phyloP scores from a whole-genome alignment of 805 yeast genomes.

The Candida mattraensis region DNA sequence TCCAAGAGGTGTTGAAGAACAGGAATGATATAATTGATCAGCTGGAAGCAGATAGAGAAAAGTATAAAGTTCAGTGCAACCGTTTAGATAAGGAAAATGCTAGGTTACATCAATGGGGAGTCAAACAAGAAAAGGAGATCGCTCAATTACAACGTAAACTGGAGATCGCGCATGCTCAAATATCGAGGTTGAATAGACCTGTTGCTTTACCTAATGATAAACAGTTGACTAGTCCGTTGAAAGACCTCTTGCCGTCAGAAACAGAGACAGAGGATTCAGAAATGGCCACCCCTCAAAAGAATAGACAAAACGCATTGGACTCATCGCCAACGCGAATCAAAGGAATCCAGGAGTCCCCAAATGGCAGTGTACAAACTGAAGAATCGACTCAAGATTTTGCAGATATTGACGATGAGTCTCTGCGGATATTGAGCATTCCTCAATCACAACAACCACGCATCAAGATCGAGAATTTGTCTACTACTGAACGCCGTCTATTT shows the following conservation, averaged over 20 bases:
- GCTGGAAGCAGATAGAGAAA: too few species aligned
- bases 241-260: conserved; percentile 2
- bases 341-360: not conserved
- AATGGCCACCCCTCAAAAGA: conserved; percentile 7
- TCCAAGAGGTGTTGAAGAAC: too few species aligned
- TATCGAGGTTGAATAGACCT: too few species aligned
- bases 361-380: conserved; percentile 1
- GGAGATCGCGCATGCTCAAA: conserved; percentile 1
- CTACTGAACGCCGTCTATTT: not conserved
- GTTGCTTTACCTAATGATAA: not conserved
- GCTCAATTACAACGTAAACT: not conserved
- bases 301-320: conserved; percentile 1
- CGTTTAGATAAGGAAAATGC: too few species aligned
- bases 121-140: not conserved
- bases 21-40: too few species aligned
- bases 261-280: conserved; percentile 18
- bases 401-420: conserved; percentile 10
- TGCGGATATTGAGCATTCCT: conserved; percentile 8
- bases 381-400: conserved; percentile 5
- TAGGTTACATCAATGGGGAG: too few species aligned
- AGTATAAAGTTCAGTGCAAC: too few species aligned
- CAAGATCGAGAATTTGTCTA: conserved; percentile 8
- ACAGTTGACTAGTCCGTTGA: not conserved
- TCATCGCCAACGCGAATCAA: conserved; percentile 5
- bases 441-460: conserved; percentile 15